These are phyloP conservation scores for Termitomyces sp. DNA, from an alignment of 768 basidiomycete species.

Conservation along the genomic window DNA sequence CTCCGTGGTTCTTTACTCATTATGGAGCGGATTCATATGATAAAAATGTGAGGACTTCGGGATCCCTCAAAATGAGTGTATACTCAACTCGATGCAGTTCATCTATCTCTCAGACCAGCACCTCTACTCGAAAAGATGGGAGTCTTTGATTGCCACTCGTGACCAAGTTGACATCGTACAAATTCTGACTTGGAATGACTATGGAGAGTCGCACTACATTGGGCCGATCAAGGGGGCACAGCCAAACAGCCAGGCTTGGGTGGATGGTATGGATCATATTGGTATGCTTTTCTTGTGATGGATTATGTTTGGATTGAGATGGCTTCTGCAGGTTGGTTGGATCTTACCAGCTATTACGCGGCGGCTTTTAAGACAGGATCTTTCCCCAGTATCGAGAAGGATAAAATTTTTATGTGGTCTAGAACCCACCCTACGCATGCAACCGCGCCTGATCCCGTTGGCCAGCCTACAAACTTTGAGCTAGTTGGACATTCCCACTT, in stretches of 20 bases:
- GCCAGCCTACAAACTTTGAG: conserved; percentile 53
- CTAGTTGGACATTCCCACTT: conserved; percentile 40
- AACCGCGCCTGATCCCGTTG: conserved; percentile 50
- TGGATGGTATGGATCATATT: conserved; percentile 59
- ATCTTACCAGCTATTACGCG: conserved; percentile 63
- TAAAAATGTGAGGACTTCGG: conserved; percentile 55
- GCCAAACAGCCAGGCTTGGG: conserved; percentile 73
- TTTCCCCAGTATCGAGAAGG: conserved; percentile 55
- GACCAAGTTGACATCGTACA: conserved; percentile 58
- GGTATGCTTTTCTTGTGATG: conserved; percentile 23
- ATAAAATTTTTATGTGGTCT: conserved; percentile 69
- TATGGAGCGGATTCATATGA: conserved; percentile 64
- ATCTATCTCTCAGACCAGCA: conserved; percentile 68
- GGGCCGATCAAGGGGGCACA: conserved; percentile 73
- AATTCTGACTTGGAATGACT: conserved; percentile 72
- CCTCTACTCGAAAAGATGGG: conserved; percentile 67
- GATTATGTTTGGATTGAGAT: conserved; percentile 6
- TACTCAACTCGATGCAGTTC: conserved; percentile 34
- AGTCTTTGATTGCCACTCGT: conserved; percentile 54
- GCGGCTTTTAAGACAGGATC: conserved; percentile 69
- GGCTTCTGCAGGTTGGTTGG: conserved; percentile 52
- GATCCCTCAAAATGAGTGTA: not conserved
- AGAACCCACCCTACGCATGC: conserved; percentile 60
- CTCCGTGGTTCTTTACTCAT: conserved; percentile 82
- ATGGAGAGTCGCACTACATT: conserved; percentile 76